Conservation (phyloP, 1,284 basidiomycete genomes). For the Paramarasmius palmivorus region DNA sequence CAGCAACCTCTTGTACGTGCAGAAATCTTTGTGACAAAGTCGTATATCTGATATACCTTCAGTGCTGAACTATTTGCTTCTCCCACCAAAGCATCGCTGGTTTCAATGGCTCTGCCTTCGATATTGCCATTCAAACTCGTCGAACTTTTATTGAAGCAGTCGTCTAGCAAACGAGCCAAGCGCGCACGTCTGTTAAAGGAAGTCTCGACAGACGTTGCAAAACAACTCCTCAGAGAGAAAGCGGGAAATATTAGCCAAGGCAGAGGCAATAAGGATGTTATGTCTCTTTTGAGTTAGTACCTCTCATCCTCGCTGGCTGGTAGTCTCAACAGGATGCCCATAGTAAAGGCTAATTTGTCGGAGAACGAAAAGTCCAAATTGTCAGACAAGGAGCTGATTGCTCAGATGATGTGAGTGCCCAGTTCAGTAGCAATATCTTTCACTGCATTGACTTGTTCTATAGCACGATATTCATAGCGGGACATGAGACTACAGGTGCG, state of each 20-base stretch:
- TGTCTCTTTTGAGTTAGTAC: slow-evolving; percentile 7
- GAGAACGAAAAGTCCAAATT: not conserved
- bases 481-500: slow-evolving; percentile 1
- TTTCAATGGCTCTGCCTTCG: slow-evolving; percentile 1
- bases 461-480: slow-evolving; percentile 3
- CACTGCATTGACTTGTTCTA: not conserved
- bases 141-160: slow-evolving; percentile 7
- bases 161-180: not conserved
- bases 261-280: slow-evolving; percentile 13
- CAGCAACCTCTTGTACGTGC: slow-evolving; percentile 7
- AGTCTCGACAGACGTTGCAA: slow-evolving; percentile 3
- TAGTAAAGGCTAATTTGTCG: not conserved
- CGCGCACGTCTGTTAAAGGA: not conserved
- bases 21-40: not conserved
- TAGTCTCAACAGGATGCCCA: not conserved
- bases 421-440: not conserved
- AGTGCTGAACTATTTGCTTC: slow-evolving; percentile 9
- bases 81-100: slow-evolving; percentile 5
- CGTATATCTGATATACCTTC: not conserved
- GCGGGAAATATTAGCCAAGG: slow-evolving; percentile 7
- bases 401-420: slow-evolving; percentile 2
- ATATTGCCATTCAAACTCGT: slow-evolving; percentile 5
- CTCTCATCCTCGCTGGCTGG: not conserved
- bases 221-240: slow-evolving; percentile 9
- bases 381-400: not conserved